Evolutionary conservation across 805 yeast species (phyloP), one percentile per base, ranked within the genome.

Genomic region (Sporopachydermia quercuum): DNA sequence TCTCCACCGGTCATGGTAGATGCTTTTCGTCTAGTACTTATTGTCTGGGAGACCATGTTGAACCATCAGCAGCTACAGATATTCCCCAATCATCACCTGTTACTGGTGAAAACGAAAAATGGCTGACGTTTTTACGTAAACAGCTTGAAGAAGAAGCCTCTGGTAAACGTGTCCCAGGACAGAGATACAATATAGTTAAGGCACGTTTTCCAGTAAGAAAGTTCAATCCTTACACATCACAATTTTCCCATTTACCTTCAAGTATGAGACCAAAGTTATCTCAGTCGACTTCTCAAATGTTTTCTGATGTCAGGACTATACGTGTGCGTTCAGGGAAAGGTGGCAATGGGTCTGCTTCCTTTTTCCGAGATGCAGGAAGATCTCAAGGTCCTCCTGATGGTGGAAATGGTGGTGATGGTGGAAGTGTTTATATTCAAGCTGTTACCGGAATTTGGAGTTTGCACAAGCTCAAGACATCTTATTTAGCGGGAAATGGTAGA

Each of bases 361-460:
- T 91, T 57, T 70, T 78, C 43, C 65, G 96, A 47, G 97, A 85
- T 48, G 82, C 94, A 3, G 83, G 86, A 34, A 61, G 83, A 35
- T 68, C 94, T 0, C 68, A 70, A 15, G 98, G 98, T 0, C 97
- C 98, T 0, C 94, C 98, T 0, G 94, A 87, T 57, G 98, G 98
- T n/a, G 98, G 98, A 5, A 96, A 91, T 60, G 98, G 98, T 19
- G 98, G 97, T 3, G 62, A 67, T 44, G 98, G 98, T 16, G 98
- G 98, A 2, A 68, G 78, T 40, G 70, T 91, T 2, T 89, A 79
- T 53, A 73, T 91, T 2, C 83, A 78, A 53, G 95, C 94, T 2
- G 76, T 78, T 1, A 73, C 73, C 38, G 82, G 81, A 16, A 49
- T 82, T 35, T 71, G 76, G 30, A 78, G 91, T 3, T 57, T 91